phyloP scores from a whole-genome alignment of 2,329 filamentous ascomycete genomes.

The Exophiala calicioides region DNA sequence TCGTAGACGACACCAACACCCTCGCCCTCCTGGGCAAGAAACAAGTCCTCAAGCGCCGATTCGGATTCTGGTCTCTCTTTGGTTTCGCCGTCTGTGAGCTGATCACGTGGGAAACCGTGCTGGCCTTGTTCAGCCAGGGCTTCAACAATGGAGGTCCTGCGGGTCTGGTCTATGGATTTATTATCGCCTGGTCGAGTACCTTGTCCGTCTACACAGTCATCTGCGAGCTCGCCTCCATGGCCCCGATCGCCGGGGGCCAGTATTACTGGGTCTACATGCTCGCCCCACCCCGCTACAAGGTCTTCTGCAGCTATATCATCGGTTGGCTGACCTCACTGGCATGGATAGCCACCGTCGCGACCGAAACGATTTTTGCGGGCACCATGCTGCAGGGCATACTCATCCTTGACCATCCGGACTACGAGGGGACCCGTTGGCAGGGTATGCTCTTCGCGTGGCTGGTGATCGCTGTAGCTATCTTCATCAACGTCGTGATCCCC shows the following conservation, averaged over 20 bases:
- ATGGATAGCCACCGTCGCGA: slow-evolving; percentile 47
- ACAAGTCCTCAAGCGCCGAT: slow-evolving; percentile 47
- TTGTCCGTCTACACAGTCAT: slow-evolving; percentile 51
- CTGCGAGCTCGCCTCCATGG: slow-evolving; percentile 50
- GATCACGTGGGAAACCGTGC: slow-evolving; percentile 50
- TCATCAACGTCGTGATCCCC: slow-evolving; percentile 47
- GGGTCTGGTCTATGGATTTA: slow-evolving; percentile 54
- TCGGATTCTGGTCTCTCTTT: slow-evolving; percentile 46
- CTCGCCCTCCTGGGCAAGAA: slow-evolving; percentile 49
- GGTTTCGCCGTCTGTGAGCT: slow-evolving; percentile 49
- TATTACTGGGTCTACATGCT: slow-evolving; percentile 53
- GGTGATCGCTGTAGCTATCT: slow-evolving; percentile 40
- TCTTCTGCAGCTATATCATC: slow-evolving; percentile 47
- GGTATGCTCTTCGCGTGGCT: slow-evolving; percentile 45
- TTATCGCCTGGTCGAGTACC: slow-evolving; percentile 54
- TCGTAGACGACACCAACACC: slow-evolving; percentile 30
- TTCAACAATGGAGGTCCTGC: slow-evolving; percentile 50
- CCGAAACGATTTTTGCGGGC: slow-evolving; percentile 44
- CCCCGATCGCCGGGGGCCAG: slow-evolving; percentile 49
- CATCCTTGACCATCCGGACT: slow-evolving; percentile 41
- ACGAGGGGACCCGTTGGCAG: slow-evolving; percentile 40
- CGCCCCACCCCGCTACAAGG: slow-evolving; percentile 42
- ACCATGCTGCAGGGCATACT: slow-evolving; percentile 46
- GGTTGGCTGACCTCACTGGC: slow-evolving; percentile 47
- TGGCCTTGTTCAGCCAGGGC: slow-evolving; percentile 46